phyloP scores from a whole-genome alignment of 805 yeast species.

The Kluyveromyces siamensis region DNA sequence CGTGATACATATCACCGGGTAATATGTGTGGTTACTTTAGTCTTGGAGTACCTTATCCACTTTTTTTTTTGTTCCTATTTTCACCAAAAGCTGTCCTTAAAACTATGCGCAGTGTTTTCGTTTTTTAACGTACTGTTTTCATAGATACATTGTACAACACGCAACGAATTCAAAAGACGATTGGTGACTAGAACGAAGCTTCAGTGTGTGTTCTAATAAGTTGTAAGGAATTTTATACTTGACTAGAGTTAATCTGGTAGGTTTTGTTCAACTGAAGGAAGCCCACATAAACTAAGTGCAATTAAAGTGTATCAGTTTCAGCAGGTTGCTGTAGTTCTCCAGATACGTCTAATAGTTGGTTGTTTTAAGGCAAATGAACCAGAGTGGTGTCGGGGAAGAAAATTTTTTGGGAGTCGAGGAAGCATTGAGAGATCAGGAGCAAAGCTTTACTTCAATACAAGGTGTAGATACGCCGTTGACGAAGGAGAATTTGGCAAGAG shows the following conservation, averaged over 20 bases:
- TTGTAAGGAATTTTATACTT: background rate
- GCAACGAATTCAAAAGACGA: background rate
- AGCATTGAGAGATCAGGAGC: background rate
- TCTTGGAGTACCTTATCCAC: no score
- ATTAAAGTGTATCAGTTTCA: background rate
- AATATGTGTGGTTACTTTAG: background rate
- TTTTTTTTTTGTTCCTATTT: no score
- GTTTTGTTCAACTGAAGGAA: background rate
- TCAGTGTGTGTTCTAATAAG: no score
- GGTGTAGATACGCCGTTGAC: background rate
- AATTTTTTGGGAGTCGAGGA: background rate
- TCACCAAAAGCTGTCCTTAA: background rate
- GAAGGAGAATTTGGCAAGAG: background rate
- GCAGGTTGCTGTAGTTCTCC: background rate
- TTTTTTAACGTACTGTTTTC: background rate
- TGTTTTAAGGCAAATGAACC: background rate
- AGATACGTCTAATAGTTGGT: background rate
- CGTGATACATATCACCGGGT: background rate
- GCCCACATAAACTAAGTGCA: background rate
- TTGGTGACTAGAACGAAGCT: background rate
- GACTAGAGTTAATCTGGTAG: background rate
- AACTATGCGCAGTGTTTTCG: background rate
- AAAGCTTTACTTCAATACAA: background rate
- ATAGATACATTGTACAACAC: background rate
- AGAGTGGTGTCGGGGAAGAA: background rate